Evolutionary conservation across 164 flowering plant genomes (phyloP).

Genomic region (Tinospora cordifolia): DNA sequence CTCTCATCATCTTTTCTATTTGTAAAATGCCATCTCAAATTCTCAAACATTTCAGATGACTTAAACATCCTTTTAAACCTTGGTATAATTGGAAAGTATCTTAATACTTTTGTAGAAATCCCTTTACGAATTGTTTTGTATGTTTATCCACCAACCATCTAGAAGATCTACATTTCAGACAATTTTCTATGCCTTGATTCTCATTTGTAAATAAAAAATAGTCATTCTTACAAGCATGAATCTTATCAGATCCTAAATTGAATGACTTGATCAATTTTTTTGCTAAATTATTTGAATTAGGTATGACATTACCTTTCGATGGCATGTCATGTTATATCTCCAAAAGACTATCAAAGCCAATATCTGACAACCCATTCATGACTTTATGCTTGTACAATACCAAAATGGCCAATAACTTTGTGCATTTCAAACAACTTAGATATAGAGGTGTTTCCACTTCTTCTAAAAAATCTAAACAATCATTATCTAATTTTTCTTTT

Average conservation of each 20-base stretch:
- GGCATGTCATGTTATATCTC: slow-evolving; percentile 2
- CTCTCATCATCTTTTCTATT: neutral
- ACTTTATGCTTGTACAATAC: too few relatives aligned
- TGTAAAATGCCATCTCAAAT: too few relatives aligned
- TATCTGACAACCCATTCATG: too few relatives aligned
- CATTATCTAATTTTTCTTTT: neutral
- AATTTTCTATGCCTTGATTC: neutral
- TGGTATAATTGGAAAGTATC: too few relatives aligned
- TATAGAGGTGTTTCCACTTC: neutral
- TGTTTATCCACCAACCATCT: too few relatives aligned
- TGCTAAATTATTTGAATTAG: neutral
- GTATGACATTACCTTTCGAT: neutral
- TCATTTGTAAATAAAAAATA: neutral
- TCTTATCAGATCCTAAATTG: neutral
- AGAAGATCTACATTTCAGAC: slow-evolving; percentile 1
- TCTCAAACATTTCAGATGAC: too few relatives aligned
- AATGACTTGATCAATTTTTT: too few relatives aligned
- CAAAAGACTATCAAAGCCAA: neutral
- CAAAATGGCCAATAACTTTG: too few relatives aligned
- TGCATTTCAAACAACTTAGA: neutral
- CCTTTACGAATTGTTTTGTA: too few relatives aligned
- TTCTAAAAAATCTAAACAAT: neutral
- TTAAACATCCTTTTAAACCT: too few relatives aligned
- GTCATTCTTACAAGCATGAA: neutral
- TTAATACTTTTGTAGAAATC: too few relatives aligned